Conservation (phyloP, 2,329 filamentous ascomycete genomes). For the Beauveria medogensis region DNA sequence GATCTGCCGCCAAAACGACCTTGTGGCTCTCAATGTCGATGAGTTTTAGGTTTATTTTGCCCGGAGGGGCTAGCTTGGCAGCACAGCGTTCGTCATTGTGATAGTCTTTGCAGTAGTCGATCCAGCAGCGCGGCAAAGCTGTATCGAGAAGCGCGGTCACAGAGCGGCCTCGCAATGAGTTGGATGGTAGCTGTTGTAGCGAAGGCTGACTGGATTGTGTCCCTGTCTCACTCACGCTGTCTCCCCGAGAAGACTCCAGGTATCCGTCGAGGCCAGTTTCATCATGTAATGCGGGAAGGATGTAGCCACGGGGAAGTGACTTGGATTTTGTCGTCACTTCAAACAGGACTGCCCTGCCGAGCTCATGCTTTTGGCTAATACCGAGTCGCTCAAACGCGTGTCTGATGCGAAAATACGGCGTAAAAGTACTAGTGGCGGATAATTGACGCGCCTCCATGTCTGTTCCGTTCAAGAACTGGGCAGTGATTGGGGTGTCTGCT, state of each 20-base stretch:
- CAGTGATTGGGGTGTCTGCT: neutral
- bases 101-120: conserved; percentile 26
- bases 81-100: conserved; percentile 20
- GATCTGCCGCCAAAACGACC: conserved; percentile 23
- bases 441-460: neutral
- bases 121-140: conserved; percentile 25
- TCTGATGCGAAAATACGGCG: conserved; percentile 30
- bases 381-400: conserved; percentile 30
- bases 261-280: conserved; percentile 20
- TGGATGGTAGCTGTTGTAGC: neutral
- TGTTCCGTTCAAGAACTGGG: neutral
- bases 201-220: neutral
- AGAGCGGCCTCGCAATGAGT: conserved; percentile 22
- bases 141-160: conserved; percentile 24
- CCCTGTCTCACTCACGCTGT: neutral
- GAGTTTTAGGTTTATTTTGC: conserved; percentile 21
- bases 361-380: conserved; percentile 28
- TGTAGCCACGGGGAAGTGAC: conserved; percentile 29
- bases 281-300: conserved; percentile 22
- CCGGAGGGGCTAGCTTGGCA: conserved; percentile 2
- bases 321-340: conserved; percentile 30
- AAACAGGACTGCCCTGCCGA: conserved; percentile 26
- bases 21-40: conserved; percentile 24
- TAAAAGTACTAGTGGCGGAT: conserved; percentile 23
- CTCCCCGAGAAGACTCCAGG: conserved; percentile 11